Percentiles rank a stretch among this genome's conserved stretches.
phyloP scores from a whole-genome alignment of 2,329 filamentous ascomycete species.

The Ceratocystis eucalypticola region DNA sequence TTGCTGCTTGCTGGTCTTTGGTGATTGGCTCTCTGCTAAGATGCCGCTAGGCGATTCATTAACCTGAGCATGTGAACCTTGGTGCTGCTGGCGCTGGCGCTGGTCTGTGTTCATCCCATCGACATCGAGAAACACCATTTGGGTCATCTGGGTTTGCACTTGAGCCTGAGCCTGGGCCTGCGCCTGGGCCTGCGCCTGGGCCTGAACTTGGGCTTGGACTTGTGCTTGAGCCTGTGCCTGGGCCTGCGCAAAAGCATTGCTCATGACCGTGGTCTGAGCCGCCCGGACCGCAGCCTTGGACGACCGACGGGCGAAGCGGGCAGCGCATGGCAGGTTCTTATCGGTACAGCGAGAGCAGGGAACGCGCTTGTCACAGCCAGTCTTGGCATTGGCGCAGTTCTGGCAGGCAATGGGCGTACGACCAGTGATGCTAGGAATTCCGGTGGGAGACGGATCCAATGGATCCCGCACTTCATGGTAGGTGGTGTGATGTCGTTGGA shows the following conservation, averaged over 20 bases:
- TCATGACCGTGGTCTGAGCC: constrained; percentile 27
- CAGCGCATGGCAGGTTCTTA: constrained; percentile 28
- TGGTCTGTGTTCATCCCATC: constrained; percentile 22
- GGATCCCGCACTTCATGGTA: constrained; percentile 38
- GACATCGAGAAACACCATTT: constrained; percentile 29
- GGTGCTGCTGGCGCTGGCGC: constrained; percentile 7
- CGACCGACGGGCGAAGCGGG: constrained; percentile 38
- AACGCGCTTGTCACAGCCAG: constrained; percentile 29
- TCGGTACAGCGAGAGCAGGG: constrained; percentile 30
- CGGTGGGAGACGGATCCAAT: constrained; percentile 32
- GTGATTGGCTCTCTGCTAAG: constrained; percentile 24
- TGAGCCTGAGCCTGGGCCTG: background rate
- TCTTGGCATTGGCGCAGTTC: constrained; percentile 29
- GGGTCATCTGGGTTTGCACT: background rate
- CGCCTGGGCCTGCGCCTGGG: background rate
- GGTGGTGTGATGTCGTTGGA: constrained; percentile 38
- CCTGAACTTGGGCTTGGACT: background rate
- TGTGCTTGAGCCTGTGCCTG: background rate
- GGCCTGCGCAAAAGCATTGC: constrained; percentile 14
- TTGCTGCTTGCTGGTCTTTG: constrained; percentile 27
- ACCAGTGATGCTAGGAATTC: constrained; percentile 31
- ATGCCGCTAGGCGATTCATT: background rate
- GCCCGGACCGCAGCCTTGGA: constrained; percentile 35
- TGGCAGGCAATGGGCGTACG: constrained; percentile 30
- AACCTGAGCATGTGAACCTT: background rate